Conservation (phyloP, 352 stramenopile genomes). For the Phytophthora ramorum region DNA sequence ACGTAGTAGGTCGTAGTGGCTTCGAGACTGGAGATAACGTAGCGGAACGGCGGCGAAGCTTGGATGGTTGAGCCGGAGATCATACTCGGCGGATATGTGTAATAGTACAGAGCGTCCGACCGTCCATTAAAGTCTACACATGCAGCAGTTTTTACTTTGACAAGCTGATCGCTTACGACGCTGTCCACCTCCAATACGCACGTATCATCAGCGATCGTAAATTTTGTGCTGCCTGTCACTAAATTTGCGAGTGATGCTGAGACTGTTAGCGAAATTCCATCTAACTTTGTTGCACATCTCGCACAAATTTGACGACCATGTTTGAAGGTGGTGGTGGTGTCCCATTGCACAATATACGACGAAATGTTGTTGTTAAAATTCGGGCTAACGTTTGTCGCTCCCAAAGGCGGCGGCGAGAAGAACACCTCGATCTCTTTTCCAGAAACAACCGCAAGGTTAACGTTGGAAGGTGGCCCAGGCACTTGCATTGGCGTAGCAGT, state of each 20-base stretch:
- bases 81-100: conserved; percentile 53
- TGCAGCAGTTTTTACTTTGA: not conserved
- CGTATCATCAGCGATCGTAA: conserved; percentile 60
- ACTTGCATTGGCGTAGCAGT: conserved; percentile 81
- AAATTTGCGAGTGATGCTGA: conserved; percentile 28
- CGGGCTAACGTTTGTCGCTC: conserved; percentile 58
- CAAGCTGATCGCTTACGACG: not conserved
- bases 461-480: conserved; percentile 87
- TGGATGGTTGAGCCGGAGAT: conserved; percentile 67
- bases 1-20: conserved; percentile 90
- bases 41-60: conserved; percentile 84
- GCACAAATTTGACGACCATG: conserved; percentile 63
- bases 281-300: conserved; percentile 54
- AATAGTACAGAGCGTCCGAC: conserved; percentile 67
- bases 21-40: conserved; percentile 77
- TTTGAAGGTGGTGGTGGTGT: conserved; percentile 70
- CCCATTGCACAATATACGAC: conserved; percentile 92
- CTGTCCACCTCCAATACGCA: conserved; percentile 54
- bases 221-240: conserved; percentile 33
- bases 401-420: conserved; percentile 81
- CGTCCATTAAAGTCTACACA: conserved; percentile 60
- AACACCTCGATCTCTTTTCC: conserved; percentile 89
- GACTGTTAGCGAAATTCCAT: conserved; percentile 43
- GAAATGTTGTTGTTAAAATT: conserved; percentile 88
- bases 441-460: conserved; percentile 90